Conservation (phyloP, 345 rosid species). For the Litchi chinensis region DNA sequence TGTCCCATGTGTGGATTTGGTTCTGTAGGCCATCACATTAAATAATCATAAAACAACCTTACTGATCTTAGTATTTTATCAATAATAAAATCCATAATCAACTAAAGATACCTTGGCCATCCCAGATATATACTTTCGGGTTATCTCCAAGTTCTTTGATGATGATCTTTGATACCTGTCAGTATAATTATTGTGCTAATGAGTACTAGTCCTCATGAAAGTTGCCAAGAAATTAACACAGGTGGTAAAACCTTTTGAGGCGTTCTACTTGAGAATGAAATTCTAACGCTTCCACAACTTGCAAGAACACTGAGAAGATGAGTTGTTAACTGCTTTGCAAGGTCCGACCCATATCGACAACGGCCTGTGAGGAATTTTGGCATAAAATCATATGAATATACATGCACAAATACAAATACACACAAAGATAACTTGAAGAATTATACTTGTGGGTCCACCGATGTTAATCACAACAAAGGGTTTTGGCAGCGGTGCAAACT, state of each 20-base stretch:
- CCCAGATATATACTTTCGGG: conserved; percentile 88
- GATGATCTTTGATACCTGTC: conserved; percentile 67
- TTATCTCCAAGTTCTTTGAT: conserved; percentile 70
- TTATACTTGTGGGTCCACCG: conserved; percentile 86
- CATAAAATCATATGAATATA: conserved; percentile 12
- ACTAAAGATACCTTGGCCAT: conserved; percentile 72
- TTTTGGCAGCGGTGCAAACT: conserved; percentile 85
- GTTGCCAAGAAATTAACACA: conserved; percentile 13
- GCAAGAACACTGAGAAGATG: conserved; percentile 55
- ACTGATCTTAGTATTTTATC: conserved; percentile 10
- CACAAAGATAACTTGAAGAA: not conserved
- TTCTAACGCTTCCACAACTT: conserved; percentile 83
- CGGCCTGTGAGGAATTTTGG: conserved; percentile 44
- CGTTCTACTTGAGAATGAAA: conserved; percentile 80
- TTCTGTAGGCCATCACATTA: conserved; percentile 47
- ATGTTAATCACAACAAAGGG: conserved; percentile 90
- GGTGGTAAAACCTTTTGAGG: conserved; percentile 69
- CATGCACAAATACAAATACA: not conserved
- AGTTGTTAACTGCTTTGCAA: conserved; percentile 78
- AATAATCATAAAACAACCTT: conserved; percentile 24
- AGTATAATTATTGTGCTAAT: conserved; percentile 3
- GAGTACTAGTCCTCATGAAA: not conserved
- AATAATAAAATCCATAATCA: not conserved
- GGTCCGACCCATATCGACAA: conserved; percentile 85
- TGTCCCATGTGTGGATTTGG: conserved; percentile 93